Base-by-base conservation (phyloP, 108 stramenopile genomes). In the Chaetoceros muelleri region DNA sequence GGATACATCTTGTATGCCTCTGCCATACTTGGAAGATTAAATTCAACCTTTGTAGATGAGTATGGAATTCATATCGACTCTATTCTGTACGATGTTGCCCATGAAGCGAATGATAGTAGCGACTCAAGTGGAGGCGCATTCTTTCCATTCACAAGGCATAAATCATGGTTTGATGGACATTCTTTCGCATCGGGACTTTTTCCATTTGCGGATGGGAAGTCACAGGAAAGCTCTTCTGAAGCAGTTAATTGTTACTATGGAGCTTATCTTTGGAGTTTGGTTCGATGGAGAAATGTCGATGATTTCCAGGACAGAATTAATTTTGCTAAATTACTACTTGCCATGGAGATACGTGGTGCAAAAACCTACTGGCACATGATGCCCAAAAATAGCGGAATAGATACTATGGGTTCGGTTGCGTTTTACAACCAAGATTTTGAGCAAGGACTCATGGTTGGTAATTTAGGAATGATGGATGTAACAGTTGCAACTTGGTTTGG, bases 141-240 rank as follows among this genome's bases (percentile, higher is more conserved):
- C 61, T 91, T 91, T 31, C 90, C 90, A 8, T 59, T 79, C 23
- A 74, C 90, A 2, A 65, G 90, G 44, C 85, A 91, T 55, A 84
- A 78, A 45, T 81, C 82, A 16, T 91, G 90, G 90, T 91, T 81
- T 59, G 90, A 91, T 57, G 85, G 85, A n/a, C 89, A 90, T 44
- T 87, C 85, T 16, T 90, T 78, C 66, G 90, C 85, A 17, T 80
- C 85, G 31, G 90, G 90, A 24, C 47, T 91, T 46, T 91, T 91
- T 66, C 84, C 81, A 46, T 85, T 84, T 60, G 90, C 74, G 10
- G 75, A 95, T 57, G 97, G 95, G 17, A 98, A 98, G 65, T 86
- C 86, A 7, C 97, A 98, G 73, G 97, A 98, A 66, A 93, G 90
- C 52, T 91, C 90, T 17, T 93, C 91, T 60, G 97, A 98, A 76